Base-by-base conservation (phyloP, 805 yeast species). In the Candida methanosorbosa region DNA sequence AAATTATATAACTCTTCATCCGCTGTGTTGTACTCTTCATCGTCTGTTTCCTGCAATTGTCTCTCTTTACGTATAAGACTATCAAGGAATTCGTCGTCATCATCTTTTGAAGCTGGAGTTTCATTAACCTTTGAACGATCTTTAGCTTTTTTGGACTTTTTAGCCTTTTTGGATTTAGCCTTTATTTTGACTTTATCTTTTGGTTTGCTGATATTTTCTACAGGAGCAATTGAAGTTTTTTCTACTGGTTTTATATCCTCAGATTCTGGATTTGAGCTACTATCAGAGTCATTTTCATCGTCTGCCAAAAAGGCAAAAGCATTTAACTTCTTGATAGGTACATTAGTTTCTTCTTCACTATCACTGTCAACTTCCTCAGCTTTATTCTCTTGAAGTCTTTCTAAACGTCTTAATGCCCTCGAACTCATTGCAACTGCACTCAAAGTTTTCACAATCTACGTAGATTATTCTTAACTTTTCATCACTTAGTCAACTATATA, bases 61-160 rank as follows among this genome's bases (percentile, higher is more conserved):
- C 28, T 49, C 45, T 41, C 54, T 39, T 36, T 59, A 57, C 34
- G 72, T 15, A 60, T 67, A 4, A 81, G 50, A 4, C 58, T 59
- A 51, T 78, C 84, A 18, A 81, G 56, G 23, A 76, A 84, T 7
- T 72, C 78, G 43, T 75, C 81, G 38, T 67, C 65, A n/a, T 45
- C 46, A n/a, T 40, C 45, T 2, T 36, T 29, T 16, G 18, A 37
- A 20, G 33, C 17, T 16, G 16, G 11, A 13, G 14, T 16, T 19
- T 35, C 34, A 20, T 24, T 13, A 13, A 23, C 17, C 29, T 33
- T 14, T 17, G 31, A 35, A 15, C 25, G 38, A 18, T 35, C 38
- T 44, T 38, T 48, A 43, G 38, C 48, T 36, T 34, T 41, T 39
- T 41, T 51, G 36, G 39, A 36, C 23, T 38, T 48, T 38, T 32